Base-by-base conservation (phyloP, 2,329 filamentous ascomycete species). In the Colletotrichum navitas region DNA sequence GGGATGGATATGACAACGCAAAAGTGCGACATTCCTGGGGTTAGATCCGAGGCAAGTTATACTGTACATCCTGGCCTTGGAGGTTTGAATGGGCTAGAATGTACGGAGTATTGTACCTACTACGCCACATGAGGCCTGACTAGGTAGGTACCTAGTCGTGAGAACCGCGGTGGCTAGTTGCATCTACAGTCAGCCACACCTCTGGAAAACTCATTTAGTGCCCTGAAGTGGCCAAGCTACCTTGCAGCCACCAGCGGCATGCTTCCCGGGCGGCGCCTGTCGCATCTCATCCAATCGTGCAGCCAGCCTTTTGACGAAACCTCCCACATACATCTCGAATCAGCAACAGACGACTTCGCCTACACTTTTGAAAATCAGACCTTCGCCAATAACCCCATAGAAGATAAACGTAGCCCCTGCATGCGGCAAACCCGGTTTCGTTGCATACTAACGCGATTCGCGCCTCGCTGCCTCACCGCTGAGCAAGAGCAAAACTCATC, bases 281-380 rank as follows among this genome's bases (percentile, higher is more conserved):
- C 51, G 52, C 41, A 58, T 62, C 64, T 56, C 58, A 58, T 71
- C 64, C 68, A 68, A 59, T 68, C 26, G 64, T 41, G 32, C 56
- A 26, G 18, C 49, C 34, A 62, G 41, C 68, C 34, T 51, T 63
- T 52, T 14, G n/a, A 62, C 34, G n/a, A 52, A 71, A 51, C 24
- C 56, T 63, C 51, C 64, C 64, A 68, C 43, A 52, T 39, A 41
- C 64, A 71, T 68, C 68, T 39, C 61, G 41, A 54, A 63, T 34
- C 67, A 52, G 66, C 41, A 56, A 7, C 58, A 18, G 26, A 66
- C 63, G 47, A 47, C 49, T 39, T 29, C 24, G 34, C 52, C 52
- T 18, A 32, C 24, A 24, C 24, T 24, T 43, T 34, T 66, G 47
- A 41, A 26, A 45, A n/a, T 36, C 60, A 26, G 16, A 52, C 18